Evolutionary conservation across 2,329 filamentous ascomycete species (phyloP), one percentile per base, ranked within the genome.

Genomic region (Phyllosticta citriasiana): DNA sequence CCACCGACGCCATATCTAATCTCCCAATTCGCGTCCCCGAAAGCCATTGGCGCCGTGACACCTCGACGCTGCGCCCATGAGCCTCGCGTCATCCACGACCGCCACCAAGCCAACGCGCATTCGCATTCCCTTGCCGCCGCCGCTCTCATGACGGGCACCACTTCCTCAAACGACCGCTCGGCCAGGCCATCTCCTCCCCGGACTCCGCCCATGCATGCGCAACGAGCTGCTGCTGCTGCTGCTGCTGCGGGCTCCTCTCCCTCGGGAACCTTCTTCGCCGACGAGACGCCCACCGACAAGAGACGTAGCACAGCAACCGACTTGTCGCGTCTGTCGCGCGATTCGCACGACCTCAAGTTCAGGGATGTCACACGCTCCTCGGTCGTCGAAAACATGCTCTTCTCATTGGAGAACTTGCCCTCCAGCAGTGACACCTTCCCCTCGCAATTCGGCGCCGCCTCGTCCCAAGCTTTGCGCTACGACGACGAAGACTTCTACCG

Each of bases 321-420:
- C 50, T 35, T 62, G 52, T 55, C 57, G 14, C 30, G 50, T 53
- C 27, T 53, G 47, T 58, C 62, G 33, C 78, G 82, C 66, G 86
- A 92, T 75, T 91, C 88, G 56, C 92, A 97, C 79, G 92, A 96
- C 73, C 81, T 97, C 64, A 92, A 89, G 62, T 81, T 96, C 68
- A 87, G 87, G 57, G 84, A 88, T 56, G 85, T 89, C 65, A 90
- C 89, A 51, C 86, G 93, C 67, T 90, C 96, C 71, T 97, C 92
- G 40, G 86, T 99, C 66, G 91, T 99, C 63, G 88, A 94, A 74
- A 96, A 97, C 74, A 94, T 99, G 88, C 85, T 97, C 63, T 80
- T 94, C 66, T 96, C 92, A 51, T 86, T 99, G 65, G 93, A 96
- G 75, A 88, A 93, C 73, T 69, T 74, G 56, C 65, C 70, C 1